Base-by-base conservation (phyloP, 192 early-diverging fungal genomes). In the Gonapodya sp. region DNA sequence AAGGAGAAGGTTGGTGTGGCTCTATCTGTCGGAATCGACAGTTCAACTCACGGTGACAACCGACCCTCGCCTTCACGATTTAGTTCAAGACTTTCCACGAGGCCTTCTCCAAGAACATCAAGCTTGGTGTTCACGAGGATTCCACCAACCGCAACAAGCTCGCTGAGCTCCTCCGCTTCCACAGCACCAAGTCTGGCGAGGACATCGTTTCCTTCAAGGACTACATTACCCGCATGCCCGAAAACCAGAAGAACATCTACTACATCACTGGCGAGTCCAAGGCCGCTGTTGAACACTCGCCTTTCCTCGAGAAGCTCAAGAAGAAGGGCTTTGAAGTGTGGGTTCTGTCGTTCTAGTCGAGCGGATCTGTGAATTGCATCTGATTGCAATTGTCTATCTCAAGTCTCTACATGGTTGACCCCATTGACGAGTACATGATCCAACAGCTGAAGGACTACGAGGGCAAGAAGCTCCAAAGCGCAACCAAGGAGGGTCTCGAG, bases 201-300 rank as follows among this genome's bases (percentile, higher is more conserved):
- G 96, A 98, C 88, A 87, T 94, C 89, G 97, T 96, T 84, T 98
- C 97, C 79, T 89, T 99, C 87, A 97, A 98, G 94, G 98, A 99
- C 92, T 99, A 99, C 86, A 92, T 98, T 83, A 97, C 96, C 82
- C 98, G 98, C 87, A 99, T 99, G 98, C 94, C 96, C 87, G 96
- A 97, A 91, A 96, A 96, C 94, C 98, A 99, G 89, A 97, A 98
- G 94, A 94, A 95, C 91, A 99, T 99, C 89, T 99, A 98, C 92
- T 96, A 95, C 90, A 97, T 98, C 91, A 98, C 97, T 79, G 97
- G 96, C 80, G 96, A 97, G 90, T 95, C 93, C 84, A 92, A 92
- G 83, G 91, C 93, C 83, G 93, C 93, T 36, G 95, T 98, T 82
- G 97, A 98, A 89, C 95, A 94, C 88, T 94, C 95, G 84, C 97